Evolutionary conservation across 1,139 yeast genomes (phyloP), one percentile per base, ranked within the genome.

Genomic region (Magnusiomyces suaveolens): DNA sequence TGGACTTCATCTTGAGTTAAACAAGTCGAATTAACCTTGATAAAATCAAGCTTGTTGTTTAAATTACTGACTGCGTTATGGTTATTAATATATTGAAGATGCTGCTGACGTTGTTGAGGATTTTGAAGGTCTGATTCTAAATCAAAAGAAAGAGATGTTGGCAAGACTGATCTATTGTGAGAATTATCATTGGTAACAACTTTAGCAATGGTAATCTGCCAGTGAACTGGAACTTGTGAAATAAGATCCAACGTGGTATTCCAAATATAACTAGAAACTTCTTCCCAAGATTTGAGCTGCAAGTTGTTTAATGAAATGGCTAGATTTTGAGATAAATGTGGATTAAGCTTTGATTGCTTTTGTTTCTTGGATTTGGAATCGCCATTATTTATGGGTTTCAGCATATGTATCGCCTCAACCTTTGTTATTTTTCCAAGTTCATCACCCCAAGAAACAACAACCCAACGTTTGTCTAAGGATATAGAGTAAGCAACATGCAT

Each of bases 391-490:
- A 4, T 20, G 16, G 25, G 25, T 21, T 41, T 41, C 6, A 41
- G 12, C 44, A 41, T 41, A 16, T 41, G 25, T 20, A 41, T 41
- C 2, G 90, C 79, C 60, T 82, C 84, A 0, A 83, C 78, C 55
- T 75, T 75, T 8, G 83, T 79, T 6, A 80, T 75, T 10, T 74
- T 74, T 0, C 96, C 96, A 63, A 78, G 76, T 52, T 92, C 92
- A 64, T 90, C 96, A 0, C 95, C 77, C 95, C 97, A 88, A 0
- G 95, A 84, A 0, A 88, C 95, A 29, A 84, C 81, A 51, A 88
- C 75, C 96, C 97, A 90, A 56, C 79, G 81, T 59, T 81, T 82
- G 65, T 90, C 96, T 3, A 79, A 74, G 0, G 96, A 85, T 53
- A 95, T 68, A 41, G 89, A 88, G 63, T 89, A 92, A 0, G 96